Base-by-base conservation (phyloP, 305 asterid genomes). In the Euphrasia arctica region DNA sequence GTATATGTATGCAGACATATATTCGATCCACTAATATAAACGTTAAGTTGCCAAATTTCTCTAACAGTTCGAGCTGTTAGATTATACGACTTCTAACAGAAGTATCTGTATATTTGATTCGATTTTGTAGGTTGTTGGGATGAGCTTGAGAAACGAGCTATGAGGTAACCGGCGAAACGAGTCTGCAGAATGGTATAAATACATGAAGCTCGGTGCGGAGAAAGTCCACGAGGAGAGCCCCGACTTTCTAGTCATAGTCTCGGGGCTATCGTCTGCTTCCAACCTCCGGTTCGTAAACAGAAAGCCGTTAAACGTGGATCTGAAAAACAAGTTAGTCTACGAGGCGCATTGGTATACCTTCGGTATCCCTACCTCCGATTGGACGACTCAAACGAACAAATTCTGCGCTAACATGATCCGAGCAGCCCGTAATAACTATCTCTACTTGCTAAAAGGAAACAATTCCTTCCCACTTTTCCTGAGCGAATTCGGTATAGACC, bases 111-210 rank as follows among this genome's bases (percentile, higher is more conserved):
- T 18, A 43, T 43, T 43, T 43, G n/a, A 43, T 43, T 43, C n/a
- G 12, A 43, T 43, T 43, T 3, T 45, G 10, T 34, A 83, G 88
- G 95, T 84, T 1, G 73, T 84, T 1, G 95, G 70, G 0, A 84
- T 87, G 79, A 87, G 95, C 79, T 10, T 82, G 78, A 72, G 95
- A 60, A 87, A 87, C 32, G 91, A 86, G 78, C 80, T 86, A 49
- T 72, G 89, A 12, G 89, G 95, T 1, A 64, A 71, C 1, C 61
- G 64, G 1, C 56, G 80, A 31, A 87, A 78, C 58, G 31, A 3
- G 58, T 52, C n/a, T 0, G 27, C 27, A 25, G 87, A 72, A 10
- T 84, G 91, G 95, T 79, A 79, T 47, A 62, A 63, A 27, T 80
- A 80, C 75, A 76, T 85, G 73, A 63, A 76, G 25, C 27, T 60